phyloP scores from a whole-genome alignment of 1,139 yeast species.

The Taphrina wiesneri region DNA sequence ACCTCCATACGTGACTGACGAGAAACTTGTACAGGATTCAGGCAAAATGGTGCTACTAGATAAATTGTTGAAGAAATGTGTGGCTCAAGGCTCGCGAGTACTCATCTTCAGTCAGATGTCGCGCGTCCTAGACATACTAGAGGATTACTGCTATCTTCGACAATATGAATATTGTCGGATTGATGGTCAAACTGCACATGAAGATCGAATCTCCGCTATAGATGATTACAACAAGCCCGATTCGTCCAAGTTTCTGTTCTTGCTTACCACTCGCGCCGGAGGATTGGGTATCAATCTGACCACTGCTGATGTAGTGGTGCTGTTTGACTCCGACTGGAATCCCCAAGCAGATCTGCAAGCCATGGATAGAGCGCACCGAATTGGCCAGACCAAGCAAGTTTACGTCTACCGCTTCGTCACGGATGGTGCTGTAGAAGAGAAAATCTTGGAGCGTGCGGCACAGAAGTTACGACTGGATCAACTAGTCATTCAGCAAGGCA shows the following conservation, averaged over 20 bases:
- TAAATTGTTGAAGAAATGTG: conserved; percentile 70
- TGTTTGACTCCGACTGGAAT: conserved; percentile 97
- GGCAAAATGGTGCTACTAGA: conserved; percentile 91
- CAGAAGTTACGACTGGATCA: conserved; percentile 91
- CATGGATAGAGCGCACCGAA: conserved; percentile 98
- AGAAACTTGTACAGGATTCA: conserved; percentile 80
- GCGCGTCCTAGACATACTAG: conserved; percentile 82
- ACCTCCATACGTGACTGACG: conserved; percentile 96
- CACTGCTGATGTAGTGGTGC: conserved; percentile 83
- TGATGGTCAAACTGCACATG: conserved; percentile 93
- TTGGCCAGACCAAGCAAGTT: conserved; percentile 96
- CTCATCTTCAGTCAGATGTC: conserved; percentile 87
- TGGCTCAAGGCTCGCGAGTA: conserved; percentile 81
- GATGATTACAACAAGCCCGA: conserved; percentile 86
- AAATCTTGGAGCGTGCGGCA: conserved; percentile 92
- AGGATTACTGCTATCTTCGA: conserved; percentile 85
- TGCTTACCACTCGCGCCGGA: conserved; percentile 97
- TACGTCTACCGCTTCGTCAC: conserved; percentile 88
- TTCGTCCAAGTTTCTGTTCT: conserved; percentile 77
- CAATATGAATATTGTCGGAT: conserved; percentile 86
- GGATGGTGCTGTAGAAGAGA: conserved; percentile 94
- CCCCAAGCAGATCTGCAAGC: conserved; percentile 99
- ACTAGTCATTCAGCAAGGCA: conserved; percentile 91
- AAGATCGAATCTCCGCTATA: conserved; percentile 86
- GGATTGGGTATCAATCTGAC: conserved; percentile 95